Evolutionary conservation across 2,329 filamentous ascomycete species (phyloP).

Genomic region (Fusarium mangiferae): DNA sequence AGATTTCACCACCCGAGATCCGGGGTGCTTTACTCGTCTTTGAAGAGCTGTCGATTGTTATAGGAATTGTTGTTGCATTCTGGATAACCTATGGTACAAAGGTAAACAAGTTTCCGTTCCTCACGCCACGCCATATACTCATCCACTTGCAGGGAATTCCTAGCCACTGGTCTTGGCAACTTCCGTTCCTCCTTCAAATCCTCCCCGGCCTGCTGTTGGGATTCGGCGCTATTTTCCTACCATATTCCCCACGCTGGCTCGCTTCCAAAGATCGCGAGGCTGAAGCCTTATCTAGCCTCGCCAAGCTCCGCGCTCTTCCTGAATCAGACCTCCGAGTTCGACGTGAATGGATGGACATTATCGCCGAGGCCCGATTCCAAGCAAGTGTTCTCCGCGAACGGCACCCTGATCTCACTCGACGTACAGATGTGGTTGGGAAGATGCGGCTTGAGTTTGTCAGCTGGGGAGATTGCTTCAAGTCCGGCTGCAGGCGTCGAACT

Average conservation of each 20-base stretch:
- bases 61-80: conserved; percentile 47
- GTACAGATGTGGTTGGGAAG: conserved; percentile 45
- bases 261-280: conserved; percentile 40
- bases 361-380: conserved; percentile 42
- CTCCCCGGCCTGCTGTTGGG: conserved; percentile 42
- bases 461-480: conserved; percentile 62
- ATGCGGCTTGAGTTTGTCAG: conserved; percentile 59
- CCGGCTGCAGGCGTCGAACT: conserved; percentile 58
- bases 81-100: conserved; percentile 48
- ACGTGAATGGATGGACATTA: conserved; percentile 42
- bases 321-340: conserved; percentile 34
- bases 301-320: conserved; percentile 39
- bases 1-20: conserved; percentile 60
- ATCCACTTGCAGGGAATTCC: conserved; percentile 19
- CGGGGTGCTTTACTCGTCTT: conserved; percentile 58
- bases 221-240: conserved; percentile 40
- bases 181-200: conserved; percentile 46
- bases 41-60: conserved; percentile 50
- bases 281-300: conserved; percentile 38
- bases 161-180: conserved; percentile 43
- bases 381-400: conserved; percentile 44
- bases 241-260: conserved; percentile 45
- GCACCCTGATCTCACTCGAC: conserved; percentile 50
- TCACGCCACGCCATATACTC: accelerated
- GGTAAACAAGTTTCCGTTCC: not conserved